Evolutionary conservation across 208 protist genomes (phyloP).

Genomic region (Leptomonas seymouri): DNA sequence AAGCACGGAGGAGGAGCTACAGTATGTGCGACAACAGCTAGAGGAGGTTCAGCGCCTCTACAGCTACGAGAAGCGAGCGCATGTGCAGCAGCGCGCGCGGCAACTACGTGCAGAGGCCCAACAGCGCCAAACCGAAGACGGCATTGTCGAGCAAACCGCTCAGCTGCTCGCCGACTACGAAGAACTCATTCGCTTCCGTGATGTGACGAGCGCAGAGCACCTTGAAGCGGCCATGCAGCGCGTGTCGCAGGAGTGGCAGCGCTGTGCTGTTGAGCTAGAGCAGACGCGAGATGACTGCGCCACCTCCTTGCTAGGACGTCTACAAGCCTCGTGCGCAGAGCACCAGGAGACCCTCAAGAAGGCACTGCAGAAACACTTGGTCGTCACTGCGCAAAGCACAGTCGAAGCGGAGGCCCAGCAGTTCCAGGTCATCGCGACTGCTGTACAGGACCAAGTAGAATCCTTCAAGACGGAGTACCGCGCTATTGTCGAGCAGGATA

Average conservation of each 20-base stretch:
- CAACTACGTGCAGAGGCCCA: conserved; percentile 29
- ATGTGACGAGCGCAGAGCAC: conserved; percentile 15
- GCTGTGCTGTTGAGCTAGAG: conserved; percentile 18
- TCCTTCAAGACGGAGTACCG: conserved; percentile 55
- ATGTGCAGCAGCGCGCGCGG: conserved; percentile 30
- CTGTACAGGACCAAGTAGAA: conserved; percentile 47
- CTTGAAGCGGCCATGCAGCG: conserved; percentile 22
- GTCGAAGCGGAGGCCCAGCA: conserved; percentile 19
- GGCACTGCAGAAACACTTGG: conserved; percentile 11
- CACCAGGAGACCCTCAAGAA: conserved; percentile 6
- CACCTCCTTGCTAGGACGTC: not conserved
- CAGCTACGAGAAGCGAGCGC: conserved; percentile 25
- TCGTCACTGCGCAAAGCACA: not conserved
- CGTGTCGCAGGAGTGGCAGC: conserved; percentile 25
- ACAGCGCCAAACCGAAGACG: conserved; percentile 12
- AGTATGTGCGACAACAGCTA: conserved; percentile 20
- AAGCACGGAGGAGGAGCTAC: conserved; percentile 17
- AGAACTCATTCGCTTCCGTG: conserved; percentile 19
- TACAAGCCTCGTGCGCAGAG: conserved; percentile 5
- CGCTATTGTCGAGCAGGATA: conserved; percentile 49
- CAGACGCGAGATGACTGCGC: conserved; percentile 20
- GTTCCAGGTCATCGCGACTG: conserved; percentile 27
- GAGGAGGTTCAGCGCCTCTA: conserved; percentile 31
- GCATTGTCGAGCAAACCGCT: conserved; percentile 14
- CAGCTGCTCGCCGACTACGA: conserved; percentile 34